Percentiles rank a stretch among this genome's conserved stretches.
Conservation (phyloP, 108 stramenopile genomes). For the Pseudonitzschia pungens region DNA sequence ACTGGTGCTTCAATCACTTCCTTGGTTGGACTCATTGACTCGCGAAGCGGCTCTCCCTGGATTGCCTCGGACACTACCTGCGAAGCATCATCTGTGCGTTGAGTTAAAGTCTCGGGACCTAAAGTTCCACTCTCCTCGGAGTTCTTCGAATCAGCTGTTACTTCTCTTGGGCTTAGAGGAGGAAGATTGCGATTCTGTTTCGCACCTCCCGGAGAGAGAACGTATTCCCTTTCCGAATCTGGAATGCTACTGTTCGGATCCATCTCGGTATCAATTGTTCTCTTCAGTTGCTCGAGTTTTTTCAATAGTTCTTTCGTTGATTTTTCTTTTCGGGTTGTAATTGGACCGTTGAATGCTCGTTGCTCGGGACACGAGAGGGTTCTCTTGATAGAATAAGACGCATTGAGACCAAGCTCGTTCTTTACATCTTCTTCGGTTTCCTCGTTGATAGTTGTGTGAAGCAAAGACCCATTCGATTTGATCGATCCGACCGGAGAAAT, state of each 20-base stretch:
- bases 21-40: neutral
- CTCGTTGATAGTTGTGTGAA: conserved; percentile 46
- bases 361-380: conserved; percentile 37
- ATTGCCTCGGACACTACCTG: neutral
- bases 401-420: conserved; percentile 16
- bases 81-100: neutral
- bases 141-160: neutral
- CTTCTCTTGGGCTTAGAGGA: conserved; percentile 1
- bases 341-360: neutral
- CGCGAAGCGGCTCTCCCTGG: neutral
- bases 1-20: too few relatives aligned
- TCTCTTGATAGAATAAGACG: conserved; percentile 27
- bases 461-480: conserved; percentile 35
- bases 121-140: neutral
- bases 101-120: neutral
- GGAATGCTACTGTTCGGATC: neutral
- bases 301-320: conserved; percentile 8
- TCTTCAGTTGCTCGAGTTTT: neutral
- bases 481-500: conserved; percentile 33
- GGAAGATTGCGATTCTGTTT: neutral
- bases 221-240: neutral
- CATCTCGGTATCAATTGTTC: neutral
- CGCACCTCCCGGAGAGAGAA: neutral
- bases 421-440: conserved; percentile 47
- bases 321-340: neutral